Evolutionary conservation across 108 stramenopile genomes (phyloP), one percentile per base, ranked within the genome.

Genomic region (Nitzschia putrida): DNA sequence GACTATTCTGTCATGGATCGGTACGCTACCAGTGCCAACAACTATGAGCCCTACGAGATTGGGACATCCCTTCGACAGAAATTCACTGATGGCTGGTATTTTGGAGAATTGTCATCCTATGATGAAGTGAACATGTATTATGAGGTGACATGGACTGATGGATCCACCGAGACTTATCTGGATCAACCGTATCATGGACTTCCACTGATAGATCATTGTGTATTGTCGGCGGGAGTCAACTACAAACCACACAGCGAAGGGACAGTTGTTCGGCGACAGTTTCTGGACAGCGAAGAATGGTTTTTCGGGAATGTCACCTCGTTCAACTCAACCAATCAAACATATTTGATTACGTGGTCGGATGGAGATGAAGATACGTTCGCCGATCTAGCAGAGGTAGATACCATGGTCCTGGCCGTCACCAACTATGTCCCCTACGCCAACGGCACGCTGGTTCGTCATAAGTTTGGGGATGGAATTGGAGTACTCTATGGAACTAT

Each of bases 11-110:
- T 49, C n/a, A 18, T 49, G 6, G 47, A 49, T 49, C 47, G 6
- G 6, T 49, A 18, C 20, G 29, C 39, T 40, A 29, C 16, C 58
- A 29, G 2, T 29, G 34, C 39, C 26, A 59, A 23, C 11, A 37
- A 40, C 1, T 23, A 59, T 20, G 58, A 59, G n/a, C 58, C 38
- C 29, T 59, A 29, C 16, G 58, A 59, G 20, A 29, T 16, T 59
- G 58, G 58, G 0, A 59, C 58, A 12, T 7, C n/a, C 1, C 34
- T 59, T 12, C 18, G 29, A 3, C n/a, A 59, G 13, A n/a, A 59
- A 59, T 56, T 21, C 23, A 14, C 6, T 13, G 55, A 56, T 56
- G 55, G 55, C 3, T 56, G 55, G 55, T 56, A 56, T 6, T 56
- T 26, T 56, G 55, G 55, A 26, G 23, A 13, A 23, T 21, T 56